Evolutionary conservation across 2,329 filamentous ascomycete genomes (phyloP).

Genomic region (Cytospora paraplurivora): DNA sequence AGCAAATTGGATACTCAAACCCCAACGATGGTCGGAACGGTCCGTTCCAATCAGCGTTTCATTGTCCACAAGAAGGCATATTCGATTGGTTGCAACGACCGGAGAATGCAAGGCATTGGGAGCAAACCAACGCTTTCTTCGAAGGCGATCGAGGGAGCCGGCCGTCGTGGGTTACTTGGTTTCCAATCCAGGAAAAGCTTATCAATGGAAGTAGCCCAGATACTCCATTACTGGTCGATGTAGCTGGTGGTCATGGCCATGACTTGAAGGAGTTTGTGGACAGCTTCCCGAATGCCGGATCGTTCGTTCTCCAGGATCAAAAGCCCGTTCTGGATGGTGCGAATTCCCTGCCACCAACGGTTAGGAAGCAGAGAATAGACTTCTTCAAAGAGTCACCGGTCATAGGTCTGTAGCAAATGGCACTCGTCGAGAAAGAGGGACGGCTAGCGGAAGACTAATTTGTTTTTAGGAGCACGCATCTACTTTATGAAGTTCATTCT

Average conservation of each 20-base stretch:
- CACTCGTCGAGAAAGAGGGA: too few species aligned
- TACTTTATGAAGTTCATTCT: slow-evolving; percentile 4
- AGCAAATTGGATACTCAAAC: not conserved
- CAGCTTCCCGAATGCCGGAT: not conserved
- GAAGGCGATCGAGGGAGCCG: not conserved
- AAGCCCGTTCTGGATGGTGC: too few species aligned
- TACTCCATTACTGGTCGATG: not conserved
- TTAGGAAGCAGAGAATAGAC: not conserved
- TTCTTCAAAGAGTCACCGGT: not conserved
- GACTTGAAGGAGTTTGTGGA: not conserved
- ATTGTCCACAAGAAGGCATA: not conserved
- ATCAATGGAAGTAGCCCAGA: not conserved
- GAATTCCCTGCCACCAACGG: too few species aligned
- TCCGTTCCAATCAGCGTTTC: not conserved
- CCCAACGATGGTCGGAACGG: not conserved
- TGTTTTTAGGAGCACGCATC: not conserved
- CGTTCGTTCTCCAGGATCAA: not conserved
- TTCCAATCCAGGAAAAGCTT: not conserved
- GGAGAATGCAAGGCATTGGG: not conserved
- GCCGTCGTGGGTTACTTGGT: not conserved
- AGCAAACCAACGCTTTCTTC: not conserved
- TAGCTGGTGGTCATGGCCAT: not conserved
- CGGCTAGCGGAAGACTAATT: too few species aligned
- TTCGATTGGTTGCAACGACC: not conserved
- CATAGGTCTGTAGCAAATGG: not conserved